Base-by-base conservation (phyloP, 1,139 yeast species). In the Arxiozyma slooffiae region DNA sequence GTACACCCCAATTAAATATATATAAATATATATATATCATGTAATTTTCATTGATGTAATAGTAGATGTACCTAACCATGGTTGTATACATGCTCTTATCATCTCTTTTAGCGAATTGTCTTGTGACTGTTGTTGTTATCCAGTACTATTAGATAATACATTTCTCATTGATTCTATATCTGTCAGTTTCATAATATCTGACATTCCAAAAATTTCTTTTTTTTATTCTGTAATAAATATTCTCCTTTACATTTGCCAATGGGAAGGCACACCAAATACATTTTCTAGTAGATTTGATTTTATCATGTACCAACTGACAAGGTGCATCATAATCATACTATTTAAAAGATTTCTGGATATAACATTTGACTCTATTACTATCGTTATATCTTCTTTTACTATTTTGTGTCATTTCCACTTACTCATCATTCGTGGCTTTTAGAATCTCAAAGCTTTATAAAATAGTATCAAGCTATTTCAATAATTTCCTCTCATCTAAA, bases 121-220 rank as follows among this genome's bases (percentile, higher is more conserved):
- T 38, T 75, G 78, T 2, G 73, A 72, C 21, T 77, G 83, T 39
- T 75, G 78, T 7, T 51, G 52, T 4, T 50, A 50, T 11, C 70
- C 74, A n/a, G n/a, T n/a, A 20, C 72, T 72, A 37, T 71, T 67
- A 2, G 65, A 65, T 6, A 66, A 47, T 0, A 77, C 70, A 54
- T 81, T 80, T 63, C 97, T 76, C 96, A 90, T 86, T 53, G 85
- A 90, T 59, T 81, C 79, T 42, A 92, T 89, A 1, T 96, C 97
- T 0, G 97, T 92, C 50, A 81, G 89, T 47, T 73, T 75, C 44
- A 92, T 88, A 58, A 79, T 85, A 44, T 78, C 75, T 0, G 98
- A 98, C 17, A 92, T 71, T 59, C 80, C 80, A 63, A 86, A 92
- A 0, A 90, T 86, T 7, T 76, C 75, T 57, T 81, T 79, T 52